Conservation (phyloP, 2,329 filamentous ascomycete species). For the Colletotrichum spinosum region DNA sequence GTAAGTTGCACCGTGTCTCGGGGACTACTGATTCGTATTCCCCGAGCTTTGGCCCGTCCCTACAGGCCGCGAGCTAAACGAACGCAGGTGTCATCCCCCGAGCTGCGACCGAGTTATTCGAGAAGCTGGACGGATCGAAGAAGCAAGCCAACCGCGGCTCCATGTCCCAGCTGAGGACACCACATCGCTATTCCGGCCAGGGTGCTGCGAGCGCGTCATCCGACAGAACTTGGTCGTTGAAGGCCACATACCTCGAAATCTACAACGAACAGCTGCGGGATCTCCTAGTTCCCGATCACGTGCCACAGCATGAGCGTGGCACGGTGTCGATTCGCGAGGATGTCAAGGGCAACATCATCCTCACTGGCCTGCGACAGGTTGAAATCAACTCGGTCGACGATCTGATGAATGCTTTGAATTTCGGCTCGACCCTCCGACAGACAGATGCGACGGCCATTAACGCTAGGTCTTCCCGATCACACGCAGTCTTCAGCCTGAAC, state of each 20-base stretch:
- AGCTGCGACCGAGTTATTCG: slow-evolving; percentile 87
- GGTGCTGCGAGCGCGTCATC: slow-evolving; percentile 52
- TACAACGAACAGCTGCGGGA: slow-evolving; percentile 98
- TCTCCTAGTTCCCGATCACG: slow-evolving; percentile 82
- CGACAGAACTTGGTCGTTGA: slow-evolving; percentile 90
- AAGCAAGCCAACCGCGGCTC: slow-evolving; percentile 69
- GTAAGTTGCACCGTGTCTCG: slow-evolving; percentile 62
- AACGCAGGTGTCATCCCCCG: slow-evolving; percentile 91
- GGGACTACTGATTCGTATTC: neutral
- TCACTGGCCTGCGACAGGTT: slow-evolving; percentile 89
- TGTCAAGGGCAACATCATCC: slow-evolving; percentile 90
- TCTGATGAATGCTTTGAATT: slow-evolving; percentile 87
- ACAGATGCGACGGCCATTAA: slow-evolving; percentile 98
- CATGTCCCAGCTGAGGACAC: slow-evolving; percentile 83
- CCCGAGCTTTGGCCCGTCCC: neutral
- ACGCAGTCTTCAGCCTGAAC: slow-evolving; percentile 96
- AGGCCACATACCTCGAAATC: slow-evolving; percentile 95
- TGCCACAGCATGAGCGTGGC: slow-evolving; percentile 76
- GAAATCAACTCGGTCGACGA: slow-evolving; percentile 93
- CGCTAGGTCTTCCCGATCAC: slow-evolving; percentile 95
- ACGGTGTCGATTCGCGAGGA: slow-evolving; percentile 95
- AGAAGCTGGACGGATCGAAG: slow-evolving; percentile 77
- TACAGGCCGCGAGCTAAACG: neutral
- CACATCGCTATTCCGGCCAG: slow-evolving; percentile 79
- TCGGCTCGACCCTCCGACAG: slow-evolving; percentile 93